phyloP scores from a whole-genome alignment of 1,284 basidiomycete genomes.

The Papiliotrema fonsecae region DNA sequence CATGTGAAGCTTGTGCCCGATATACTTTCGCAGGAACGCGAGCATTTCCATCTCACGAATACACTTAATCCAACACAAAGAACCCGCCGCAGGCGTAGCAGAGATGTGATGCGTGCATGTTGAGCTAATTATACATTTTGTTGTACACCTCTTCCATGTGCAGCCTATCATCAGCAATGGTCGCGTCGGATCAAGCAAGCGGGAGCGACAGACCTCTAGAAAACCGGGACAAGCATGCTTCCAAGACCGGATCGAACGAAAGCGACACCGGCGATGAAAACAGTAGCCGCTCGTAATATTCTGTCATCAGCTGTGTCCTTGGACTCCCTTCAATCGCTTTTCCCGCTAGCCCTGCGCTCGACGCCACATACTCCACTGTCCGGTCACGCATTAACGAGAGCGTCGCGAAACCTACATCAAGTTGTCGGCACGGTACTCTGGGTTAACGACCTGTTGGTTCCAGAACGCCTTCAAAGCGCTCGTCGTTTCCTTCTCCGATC shows the following conservation, averaged over 20 bases:
- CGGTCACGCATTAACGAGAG: background rate
- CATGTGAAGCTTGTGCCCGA: too few relatives aligned
- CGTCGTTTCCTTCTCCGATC: constrained; percentile 7
- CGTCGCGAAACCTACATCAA: constrained; percentile 18
- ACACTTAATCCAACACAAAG: too few relatives aligned
- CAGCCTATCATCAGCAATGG: background rate
- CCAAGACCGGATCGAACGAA: constrained; percentile 28
- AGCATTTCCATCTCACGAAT: too few relatives aligned
- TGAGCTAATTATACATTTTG: constrained; percentile 2
- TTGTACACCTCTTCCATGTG: background rate
- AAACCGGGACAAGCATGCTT: constrained; percentile 26
- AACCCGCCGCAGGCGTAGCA: too few relatives aligned
- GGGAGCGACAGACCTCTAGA: constrained; percentile 16
- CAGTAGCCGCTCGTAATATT: constrained; percentile 23
- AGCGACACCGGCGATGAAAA: constrained; percentile 30
- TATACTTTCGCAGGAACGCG: too few relatives aligned
- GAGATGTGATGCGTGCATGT: constrained; percentile 7
- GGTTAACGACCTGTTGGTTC: constrained; percentile 20
- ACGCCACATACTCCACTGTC: too few relatives aligned
- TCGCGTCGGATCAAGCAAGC: background rate
- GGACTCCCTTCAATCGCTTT: too few relatives aligned
- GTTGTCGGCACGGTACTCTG: constrained; percentile 28
- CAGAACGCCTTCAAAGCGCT: constrained; percentile 15
- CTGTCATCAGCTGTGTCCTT: constrained; percentile 13
- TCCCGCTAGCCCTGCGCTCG: too few relatives aligned